A percentile compares a stretch with the other conserved stretches of the same genome.
Evolutionary conservation across 495 filamentous ascomycete species (phyloP).

Genomic region (Evernia prunastri): DNA sequence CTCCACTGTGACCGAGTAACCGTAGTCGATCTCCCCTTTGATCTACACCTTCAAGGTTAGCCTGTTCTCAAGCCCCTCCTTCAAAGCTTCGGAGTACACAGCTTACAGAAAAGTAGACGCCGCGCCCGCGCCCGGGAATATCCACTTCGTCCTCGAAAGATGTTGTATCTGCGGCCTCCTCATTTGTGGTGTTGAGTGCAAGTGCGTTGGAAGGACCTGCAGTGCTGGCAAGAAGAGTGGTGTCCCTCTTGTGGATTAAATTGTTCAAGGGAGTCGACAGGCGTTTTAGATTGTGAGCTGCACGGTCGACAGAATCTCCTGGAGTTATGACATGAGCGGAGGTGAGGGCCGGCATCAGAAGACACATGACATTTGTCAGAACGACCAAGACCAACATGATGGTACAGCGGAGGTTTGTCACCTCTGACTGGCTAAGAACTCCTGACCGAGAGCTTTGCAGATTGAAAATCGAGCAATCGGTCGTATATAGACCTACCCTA

Average conservation of each 20-base stretch:
- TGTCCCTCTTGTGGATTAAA: background rate
- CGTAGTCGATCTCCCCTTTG: background rate
- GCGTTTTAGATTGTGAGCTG: background rate
- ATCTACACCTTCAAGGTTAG: background rate
- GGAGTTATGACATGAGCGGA: background rate
- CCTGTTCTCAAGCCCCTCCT: background rate
- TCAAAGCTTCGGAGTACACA: background rate
- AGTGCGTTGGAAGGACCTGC: background rate
- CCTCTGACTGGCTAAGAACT: background rate
- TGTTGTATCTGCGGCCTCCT: background rate
- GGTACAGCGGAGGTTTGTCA: background rate
- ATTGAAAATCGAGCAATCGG: conserved; percentile 2
- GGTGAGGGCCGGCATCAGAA: background rate
- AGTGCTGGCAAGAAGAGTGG: background rate
- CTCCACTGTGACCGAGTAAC: background rate
- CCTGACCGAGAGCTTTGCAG: background rate
- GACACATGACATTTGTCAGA: background rate
- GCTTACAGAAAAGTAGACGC: background rate
- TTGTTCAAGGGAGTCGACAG: background rate
- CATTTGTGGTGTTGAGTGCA: background rate
- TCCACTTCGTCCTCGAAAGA: background rate
- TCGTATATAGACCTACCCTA: background rate
- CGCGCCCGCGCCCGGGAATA: background rate
- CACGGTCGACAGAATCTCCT: background rate
- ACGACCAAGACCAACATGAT: background rate